Conservation (phyloP, 768 basidiomycete genomes). For the Leccinum sublutescens region DNA sequence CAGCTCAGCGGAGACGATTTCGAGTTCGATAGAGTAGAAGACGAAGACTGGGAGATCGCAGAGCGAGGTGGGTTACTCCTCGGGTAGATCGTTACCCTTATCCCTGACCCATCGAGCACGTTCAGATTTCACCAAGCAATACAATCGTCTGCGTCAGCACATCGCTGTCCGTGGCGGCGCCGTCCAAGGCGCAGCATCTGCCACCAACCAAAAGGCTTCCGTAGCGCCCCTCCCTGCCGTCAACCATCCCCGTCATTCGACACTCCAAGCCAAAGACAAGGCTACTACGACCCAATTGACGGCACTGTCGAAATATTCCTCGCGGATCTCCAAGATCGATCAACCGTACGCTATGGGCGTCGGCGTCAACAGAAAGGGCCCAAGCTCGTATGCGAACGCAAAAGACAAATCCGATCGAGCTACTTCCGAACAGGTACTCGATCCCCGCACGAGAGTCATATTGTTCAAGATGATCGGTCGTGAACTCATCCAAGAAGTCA, state of each 20-base stretch:
- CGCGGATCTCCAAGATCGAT: slow-evolving; percentile 72
- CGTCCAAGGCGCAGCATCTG: slow-evolving; percentile 57
- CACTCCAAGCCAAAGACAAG: slow-evolving; percentile 48
- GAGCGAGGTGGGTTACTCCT: slow-evolving; percentile 60
- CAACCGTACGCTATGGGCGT: slow-evolving; percentile 64
- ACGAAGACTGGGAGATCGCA: slow-evolving; percentile 87
- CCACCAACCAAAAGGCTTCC: slow-evolving; percentile 45
- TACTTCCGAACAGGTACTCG: slow-evolving; percentile 95
- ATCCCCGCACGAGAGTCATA: slow-evolving; percentile 91
- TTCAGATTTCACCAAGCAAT: slow-evolving; percentile 97
- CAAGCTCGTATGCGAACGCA: slow-evolving; percentile 78
- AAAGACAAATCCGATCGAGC: slow-evolving; percentile 98
- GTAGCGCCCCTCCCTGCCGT: slow-evolving; percentile 69
- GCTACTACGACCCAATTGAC: slow-evolving; percentile 70
- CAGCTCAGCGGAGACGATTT: slow-evolving; percentile 48
- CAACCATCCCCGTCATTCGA: slow-evolving; percentile 54
- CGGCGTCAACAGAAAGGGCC: slow-evolving; percentile 90
- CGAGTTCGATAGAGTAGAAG: slow-evolving; percentile 65
- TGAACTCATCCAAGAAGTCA: slow-evolving; percentile 84
- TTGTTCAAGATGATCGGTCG: slow-evolving; percentile 95
- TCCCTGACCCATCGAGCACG: slow-evolving; percentile 1
- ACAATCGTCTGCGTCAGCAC: slow-evolving; percentile 91
- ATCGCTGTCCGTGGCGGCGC: slow-evolving; percentile 77
- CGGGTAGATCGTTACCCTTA: neutral
- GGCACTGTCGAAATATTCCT: slow-evolving; percentile 72